These are phyloP conservation scores for Neopestalotiopsis sp. DNA, from an alignment of 2,329 filamentous ascomycete genomes.

Conservation along the genomic window DNA sequence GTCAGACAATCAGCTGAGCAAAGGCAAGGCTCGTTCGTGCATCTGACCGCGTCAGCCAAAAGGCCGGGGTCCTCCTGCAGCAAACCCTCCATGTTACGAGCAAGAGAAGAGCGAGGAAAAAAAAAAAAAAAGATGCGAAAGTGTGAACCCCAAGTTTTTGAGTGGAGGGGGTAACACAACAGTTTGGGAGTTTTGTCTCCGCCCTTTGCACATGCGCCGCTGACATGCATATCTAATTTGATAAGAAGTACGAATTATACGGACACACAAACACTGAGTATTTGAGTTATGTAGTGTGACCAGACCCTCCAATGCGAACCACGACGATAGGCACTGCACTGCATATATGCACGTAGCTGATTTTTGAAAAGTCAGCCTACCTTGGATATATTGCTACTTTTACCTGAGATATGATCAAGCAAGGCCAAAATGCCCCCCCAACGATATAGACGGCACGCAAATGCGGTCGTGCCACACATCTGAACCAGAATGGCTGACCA, in stretches of 20 bases:
- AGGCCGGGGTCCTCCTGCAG: not conserved
- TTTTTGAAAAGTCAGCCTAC: no score
- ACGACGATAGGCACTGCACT: no score
- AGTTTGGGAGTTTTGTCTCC: not conserved
- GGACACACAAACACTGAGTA: not conserved
- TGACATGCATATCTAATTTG: not conserved
- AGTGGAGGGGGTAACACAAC: not conserved
- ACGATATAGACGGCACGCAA: not conserved
- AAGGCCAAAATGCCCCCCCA: no score
- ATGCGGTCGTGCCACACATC: not conserved
- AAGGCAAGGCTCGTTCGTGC: not conserved
- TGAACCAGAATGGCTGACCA: not conserved
- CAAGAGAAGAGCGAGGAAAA: not conserved
- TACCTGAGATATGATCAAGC: no score
- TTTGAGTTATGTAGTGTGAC: not conserved
- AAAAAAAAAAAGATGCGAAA: not conserved
- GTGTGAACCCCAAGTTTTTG: not conserved
- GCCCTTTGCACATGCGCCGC: not conserved
- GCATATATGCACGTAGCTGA: no score
- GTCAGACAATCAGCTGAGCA: no score
- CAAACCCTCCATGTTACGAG: not conserved
- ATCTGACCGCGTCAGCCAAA: not conserved
- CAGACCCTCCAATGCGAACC: not conserved
- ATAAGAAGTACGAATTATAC: not conserved
- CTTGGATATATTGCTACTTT: no score